Conservation (phyloP, 495 filamentous ascomycete genomes). For the Aspergillus carlsbadensis region DNA sequence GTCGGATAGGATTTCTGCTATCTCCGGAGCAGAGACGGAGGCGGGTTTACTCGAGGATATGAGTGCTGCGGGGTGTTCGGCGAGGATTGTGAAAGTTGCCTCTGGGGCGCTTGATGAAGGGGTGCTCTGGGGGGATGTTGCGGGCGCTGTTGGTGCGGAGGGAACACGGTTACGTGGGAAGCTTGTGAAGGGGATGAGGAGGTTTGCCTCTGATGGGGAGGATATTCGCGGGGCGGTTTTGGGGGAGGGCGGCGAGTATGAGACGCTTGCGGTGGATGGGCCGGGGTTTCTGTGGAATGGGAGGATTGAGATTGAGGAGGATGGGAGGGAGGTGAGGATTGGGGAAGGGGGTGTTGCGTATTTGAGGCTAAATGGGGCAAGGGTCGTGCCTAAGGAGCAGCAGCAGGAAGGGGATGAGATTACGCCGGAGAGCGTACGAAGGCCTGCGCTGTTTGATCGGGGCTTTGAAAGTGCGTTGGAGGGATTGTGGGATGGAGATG, state of each 20-base stretch:
- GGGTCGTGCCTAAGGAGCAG: conserved; percentile 49
- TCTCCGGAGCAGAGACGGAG: conserved; percentile 22
- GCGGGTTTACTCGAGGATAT: conserved; percentile 75
- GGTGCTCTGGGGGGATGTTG: conserved; percentile 81
- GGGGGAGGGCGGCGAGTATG: conserved; percentile 95
- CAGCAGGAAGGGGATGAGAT: conserved; percentile 29
- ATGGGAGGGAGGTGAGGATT: conserved; percentile 49
- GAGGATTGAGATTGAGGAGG: conserved; percentile 62
- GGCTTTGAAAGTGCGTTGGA: conserved; percentile 34
- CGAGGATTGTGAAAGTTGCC: conserved; percentile 90
- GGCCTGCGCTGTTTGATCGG: conserved; percentile 47
- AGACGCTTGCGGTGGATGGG: conserved; percentile 85
- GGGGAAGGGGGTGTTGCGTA: conserved; percentile 73
- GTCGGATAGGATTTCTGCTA: conserved; percentile 8
- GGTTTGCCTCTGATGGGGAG: conserved; percentile 57
- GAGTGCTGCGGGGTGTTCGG: conserved; percentile 70
- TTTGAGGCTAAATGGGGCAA: conserved; percentile 58
- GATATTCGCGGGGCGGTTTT: conserved; percentile 64
- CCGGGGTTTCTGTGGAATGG: conserved; percentile 68
- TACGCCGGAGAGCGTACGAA: conserved; percentile 36
- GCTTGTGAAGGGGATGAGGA: conserved; percentile 60
- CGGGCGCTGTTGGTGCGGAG: conserved; percentile 32
- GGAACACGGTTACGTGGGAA: conserved; percentile 41
- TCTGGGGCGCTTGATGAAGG: conserved; percentile 81
- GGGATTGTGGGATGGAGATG: conserved; percentile 16